Evolutionary conservation across 352 stramenopile species (phyloP).

Genomic region (Globisporangium spinosum): DNA sequence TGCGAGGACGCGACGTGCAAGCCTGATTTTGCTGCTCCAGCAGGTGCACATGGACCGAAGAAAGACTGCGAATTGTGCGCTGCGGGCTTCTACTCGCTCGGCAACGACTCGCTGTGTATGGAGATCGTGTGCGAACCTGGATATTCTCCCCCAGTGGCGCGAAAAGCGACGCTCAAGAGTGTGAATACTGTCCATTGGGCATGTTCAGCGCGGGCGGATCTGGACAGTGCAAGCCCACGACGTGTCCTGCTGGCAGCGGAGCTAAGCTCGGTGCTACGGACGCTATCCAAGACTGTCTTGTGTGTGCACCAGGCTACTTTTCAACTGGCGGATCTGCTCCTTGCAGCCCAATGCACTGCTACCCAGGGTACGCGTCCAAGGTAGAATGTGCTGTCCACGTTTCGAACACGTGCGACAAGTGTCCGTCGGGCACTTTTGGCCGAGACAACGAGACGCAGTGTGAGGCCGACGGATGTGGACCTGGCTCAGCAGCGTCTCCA

Average conservation of each 20-base stretch:
- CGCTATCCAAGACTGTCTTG: constrained; percentile 22
- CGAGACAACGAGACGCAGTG: constrained; percentile 37
- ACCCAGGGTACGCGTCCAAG: constrained; percentile 26
- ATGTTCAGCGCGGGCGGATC: constrained; percentile 35
- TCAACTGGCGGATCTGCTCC: constrained; percentile 30
- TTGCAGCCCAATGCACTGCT: constrained; percentile 32
- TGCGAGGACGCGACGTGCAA: constrained; percentile 33
- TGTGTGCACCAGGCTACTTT: constrained; percentile 31
- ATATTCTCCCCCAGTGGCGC: constrained; percentile 35
- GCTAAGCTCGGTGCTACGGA: constrained; percentile 26
- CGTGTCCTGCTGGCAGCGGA: constrained; percentile 33
- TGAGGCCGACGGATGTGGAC: constrained; percentile 24
- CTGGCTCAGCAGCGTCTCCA: constrained; percentile 24
- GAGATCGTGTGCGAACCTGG: constrained; percentile 29
- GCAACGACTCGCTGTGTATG: constrained; percentile 31
- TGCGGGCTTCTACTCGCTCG: constrained; percentile 35
- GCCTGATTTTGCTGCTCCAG: constrained; percentile 26
- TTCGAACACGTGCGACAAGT: constrained; percentile 27
- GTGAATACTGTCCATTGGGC: constrained; percentile 31
- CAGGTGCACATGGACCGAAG: constrained; percentile 27
- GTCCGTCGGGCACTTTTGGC: constrained; percentile 28
- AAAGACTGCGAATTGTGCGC: constrained; percentile 37
- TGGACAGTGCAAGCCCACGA: constrained; percentile 31
- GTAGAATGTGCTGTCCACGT: constrained; percentile 16
- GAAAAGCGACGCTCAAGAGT: constrained; percentile 22